Percentiles rank a stretch among this genome's conserved stretches.
These are phyloP conservation scores for Magnolia officinalis DNA, from an alignment of 164 flowering plant genomes.

Conservation along the genomic window DNA sequence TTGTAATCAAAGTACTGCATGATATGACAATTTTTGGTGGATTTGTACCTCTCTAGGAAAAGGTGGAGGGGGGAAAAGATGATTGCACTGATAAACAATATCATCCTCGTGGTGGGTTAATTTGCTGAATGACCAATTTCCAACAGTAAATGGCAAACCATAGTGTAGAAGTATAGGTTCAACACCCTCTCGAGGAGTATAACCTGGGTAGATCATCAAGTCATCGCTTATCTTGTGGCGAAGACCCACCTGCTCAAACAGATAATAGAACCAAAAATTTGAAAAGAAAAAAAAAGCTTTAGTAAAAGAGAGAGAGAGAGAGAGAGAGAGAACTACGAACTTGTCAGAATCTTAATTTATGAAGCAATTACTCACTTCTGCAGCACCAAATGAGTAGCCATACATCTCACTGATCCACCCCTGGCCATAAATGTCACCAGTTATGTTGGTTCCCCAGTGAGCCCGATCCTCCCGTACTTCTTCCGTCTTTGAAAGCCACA, in stretches of 20 bases:
- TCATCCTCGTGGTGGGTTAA: slow-evolving; percentile 78
- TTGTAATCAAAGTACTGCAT: too few relatives aligned
- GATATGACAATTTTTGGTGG: background rate
- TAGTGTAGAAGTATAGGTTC: slow-evolving; percentile 94
- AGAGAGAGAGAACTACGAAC: background rate
- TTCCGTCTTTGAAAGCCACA: slow-evolving; percentile 98
- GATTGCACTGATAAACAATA: slow-evolving; percentile 82
- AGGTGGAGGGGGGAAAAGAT: slow-evolving; percentile 94
- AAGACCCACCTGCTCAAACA: slow-evolving; percentile 76
- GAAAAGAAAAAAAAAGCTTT: background rate
- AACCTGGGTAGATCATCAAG: slow-evolving; percentile 96
- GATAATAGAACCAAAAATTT: background rate
- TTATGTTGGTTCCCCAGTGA: slow-evolving; percentile 90
- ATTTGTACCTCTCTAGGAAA: slow-evolving; percentile 87
- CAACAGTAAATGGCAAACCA: slow-evolving; percentile 84
- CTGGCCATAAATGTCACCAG: slow-evolving; percentile 86
- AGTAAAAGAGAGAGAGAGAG: background rate
- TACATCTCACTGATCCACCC: slow-evolving; percentile 99
- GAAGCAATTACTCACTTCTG: slow-evolving; percentile 58
- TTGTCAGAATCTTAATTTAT: background rate
- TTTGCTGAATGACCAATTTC: slow-evolving; percentile 98
- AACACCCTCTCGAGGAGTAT: slow-evolving; percentile 64
- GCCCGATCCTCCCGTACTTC: slow-evolving; percentile 91
- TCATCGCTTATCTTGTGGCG: slow-evolving; percentile 85
- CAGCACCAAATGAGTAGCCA: slow-evolving; percentile 99